These are phyloP conservation scores for Colletotrichum navitas DNA, from an alignment of 2,329 filamentous ascomycete genomes.

Conservation along the genomic window DNA sequence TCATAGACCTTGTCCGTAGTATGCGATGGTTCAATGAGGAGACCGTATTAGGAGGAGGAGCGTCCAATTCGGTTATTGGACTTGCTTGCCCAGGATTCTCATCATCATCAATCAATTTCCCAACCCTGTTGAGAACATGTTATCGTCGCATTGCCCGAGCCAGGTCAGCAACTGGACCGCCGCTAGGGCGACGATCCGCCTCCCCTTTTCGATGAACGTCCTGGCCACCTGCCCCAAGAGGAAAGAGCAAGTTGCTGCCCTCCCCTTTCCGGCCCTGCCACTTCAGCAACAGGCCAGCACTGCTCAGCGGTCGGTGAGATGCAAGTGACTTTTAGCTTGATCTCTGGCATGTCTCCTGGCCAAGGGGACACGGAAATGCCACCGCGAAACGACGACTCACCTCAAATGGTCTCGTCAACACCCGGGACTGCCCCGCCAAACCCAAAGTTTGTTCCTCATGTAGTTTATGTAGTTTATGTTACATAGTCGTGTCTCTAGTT, in stretches of 20 bases:
- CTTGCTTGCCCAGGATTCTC: not conserved
- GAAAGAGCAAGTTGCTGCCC: not conserved
- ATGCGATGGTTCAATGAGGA: too few species aligned
- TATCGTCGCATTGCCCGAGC: too few species aligned
- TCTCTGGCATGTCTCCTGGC: not conserved
- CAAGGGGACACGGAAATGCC: not conserved
- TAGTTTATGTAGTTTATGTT: too few species aligned
- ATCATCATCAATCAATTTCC: too few species aligned
- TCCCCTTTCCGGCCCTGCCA: not conserved
- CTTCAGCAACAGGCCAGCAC: not conserved
- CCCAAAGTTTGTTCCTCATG: too few species aligned
- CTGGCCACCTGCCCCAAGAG: constrained; percentile 21
- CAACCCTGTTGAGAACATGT: too few species aligned
- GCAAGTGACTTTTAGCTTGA: not conserved
- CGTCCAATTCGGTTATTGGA: too few species aligned
- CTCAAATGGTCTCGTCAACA: not conserved
- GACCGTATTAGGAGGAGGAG: too few species aligned
- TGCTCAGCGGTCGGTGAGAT: not conserved
- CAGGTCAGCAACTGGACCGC: too few species aligned
- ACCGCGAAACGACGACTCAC: too few species aligned
- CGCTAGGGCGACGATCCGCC: not conserved
- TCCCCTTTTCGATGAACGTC: not conserved
- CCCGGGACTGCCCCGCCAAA: not conserved
- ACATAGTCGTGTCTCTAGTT: not conserved
- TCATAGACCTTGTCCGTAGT: too few species aligned